Base-by-base conservation (phyloP, 768 basidiomycete species). In the Agrocybe pediades region DNA sequence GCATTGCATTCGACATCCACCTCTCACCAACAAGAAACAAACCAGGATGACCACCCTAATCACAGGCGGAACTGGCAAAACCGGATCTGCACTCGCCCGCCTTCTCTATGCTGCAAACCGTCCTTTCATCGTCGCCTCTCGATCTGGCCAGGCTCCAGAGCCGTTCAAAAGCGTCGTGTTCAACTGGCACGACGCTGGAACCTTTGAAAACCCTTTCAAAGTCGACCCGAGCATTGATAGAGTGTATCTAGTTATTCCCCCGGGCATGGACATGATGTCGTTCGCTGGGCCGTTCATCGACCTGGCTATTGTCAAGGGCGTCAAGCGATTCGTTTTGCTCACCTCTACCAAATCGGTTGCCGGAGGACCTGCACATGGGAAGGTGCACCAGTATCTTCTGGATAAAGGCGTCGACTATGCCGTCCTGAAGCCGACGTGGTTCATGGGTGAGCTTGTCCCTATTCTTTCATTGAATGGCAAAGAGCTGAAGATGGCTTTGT, bases 11-110 rank as follows among this genome's bases (percentile, higher is more conserved):
- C n/a, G n/a, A n/a, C n/a, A n/a, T n/a, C n/a, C n/a, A n/a, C n/a
- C n/a, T n/a, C n/a, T n/a, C n/a, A n/a, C n/a, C n/a, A n/a, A n/a
- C n/a, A n/a, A n/a, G n/a, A n/a, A n/a, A n/a, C n/a, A n/a, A n/a
- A n/a, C n/a, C n/a, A n/a, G n/a, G n/a, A 72, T 74, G 73, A 64
- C 71, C 4, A 70, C 67, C 41, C 63, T 74, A 11, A 56, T 73
- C 54, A 71, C 56, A 16, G 72, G 72, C 19, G 71, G 69, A 20
- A 71, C 67, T 9, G 71, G 70, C 27, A 69, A 68, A 23, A 68
- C 69, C 9, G 66, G 66, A 7, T 26, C 49, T 6, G 55, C 51
- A 21, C 60, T 71, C 24, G 66, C 70, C 8, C 60, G 56, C 1
- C 56, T 68, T 13, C 56, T 72, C 9, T 46, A 64, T 9, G 42